Evolutionary conservation across 1,284 basidiomycete genomes (phyloP).

Genomic region (Lentinus polychrous): DNA sequence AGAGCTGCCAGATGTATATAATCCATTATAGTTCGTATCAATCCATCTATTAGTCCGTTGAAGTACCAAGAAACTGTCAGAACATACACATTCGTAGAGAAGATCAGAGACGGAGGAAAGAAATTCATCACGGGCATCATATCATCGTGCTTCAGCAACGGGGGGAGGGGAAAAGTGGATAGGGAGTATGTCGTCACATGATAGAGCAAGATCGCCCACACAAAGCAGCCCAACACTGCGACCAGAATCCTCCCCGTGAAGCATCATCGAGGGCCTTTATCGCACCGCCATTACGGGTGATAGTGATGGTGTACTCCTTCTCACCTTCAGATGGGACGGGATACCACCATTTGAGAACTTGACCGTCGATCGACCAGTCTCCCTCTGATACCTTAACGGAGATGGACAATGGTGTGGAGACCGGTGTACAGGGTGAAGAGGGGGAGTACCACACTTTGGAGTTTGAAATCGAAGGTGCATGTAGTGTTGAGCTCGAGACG

Average conservation of each 20-base stretch:
- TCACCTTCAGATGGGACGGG: constrained; percentile 47
- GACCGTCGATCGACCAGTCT: constrained; percentile 60
- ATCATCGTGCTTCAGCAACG: too few relatives aligned
- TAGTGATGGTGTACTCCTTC: constrained; percentile 57
- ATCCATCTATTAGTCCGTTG: too few relatives aligned
- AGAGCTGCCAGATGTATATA: too few relatives aligned
- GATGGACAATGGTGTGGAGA: constrained; percentile 29
- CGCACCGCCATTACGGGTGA: constrained; percentile 56
- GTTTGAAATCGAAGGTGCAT: background rate
- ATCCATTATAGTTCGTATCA: too few relatives aligned
- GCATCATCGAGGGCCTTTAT: constrained; percentile 33
- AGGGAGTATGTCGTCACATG: too few relatives aligned
- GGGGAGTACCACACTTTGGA: constrained; percentile 6
- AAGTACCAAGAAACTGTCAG: too few relatives aligned
- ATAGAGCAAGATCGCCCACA: background rate
- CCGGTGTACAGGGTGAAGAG: background rate
- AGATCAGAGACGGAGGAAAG: too few relatives aligned
- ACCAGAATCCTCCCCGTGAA: background rate
- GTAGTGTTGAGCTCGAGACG: constrained; percentile 13
- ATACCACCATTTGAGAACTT: constrained; percentile 84
- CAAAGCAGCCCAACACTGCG: background rate
- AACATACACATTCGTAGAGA: too few relatives aligned
- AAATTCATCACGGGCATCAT: too few relatives aligned
- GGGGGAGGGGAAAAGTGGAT: too few relatives aligned
- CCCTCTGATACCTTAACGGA: constrained; percentile 60